Evolutionary conservation across 805 yeast genomes (phyloP), one percentile per base, ranked within the genome.

Genomic region (Myxozyma mucilagina): DNA sequence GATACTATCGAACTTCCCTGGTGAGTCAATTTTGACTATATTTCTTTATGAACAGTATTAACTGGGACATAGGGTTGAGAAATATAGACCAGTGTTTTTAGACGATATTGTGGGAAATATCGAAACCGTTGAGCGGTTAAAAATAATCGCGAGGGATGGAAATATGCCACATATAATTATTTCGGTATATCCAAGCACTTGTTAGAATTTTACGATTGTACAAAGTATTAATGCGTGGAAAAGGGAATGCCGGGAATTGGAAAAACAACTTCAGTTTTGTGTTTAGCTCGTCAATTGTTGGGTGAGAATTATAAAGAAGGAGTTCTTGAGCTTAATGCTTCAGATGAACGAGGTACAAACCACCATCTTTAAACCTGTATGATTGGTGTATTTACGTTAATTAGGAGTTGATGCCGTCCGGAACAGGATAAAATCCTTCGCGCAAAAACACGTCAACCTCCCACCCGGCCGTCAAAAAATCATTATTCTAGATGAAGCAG

Each of bases 131-230:
- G 90, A 87, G 63, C 81, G 97, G 42, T 79, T 94, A 57, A 83
- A 87, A 69, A 83, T 90, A 62, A 92, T 94, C 54, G 97, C 96
- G 4, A 76, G 82, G 51, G 97, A 92, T 70, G 99, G 99, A 36
- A 94, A 94, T 75, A 87, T 94, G 90, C 98, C 99, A 1, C 97
- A 94, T 75, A 79, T 94, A 82, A 92, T 94, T 68, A 88, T 94
- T 48, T 87, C 94, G n/a, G 80, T 67, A 47, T 14, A 16, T 18
- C 1, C 16, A 14, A 11, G 5, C 18, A 7, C 4, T 8, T 29
- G n/a, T 16, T 10, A 9, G 18, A 7, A 3, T 4, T 29, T 29
- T 2, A 20, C 4, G 14, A 35, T 14, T 18, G 8, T 2, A 36
- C 16, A 14, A 38, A 3, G n/a, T 16, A 4, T 34, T 24, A 24